Base-by-base conservation (phyloP, 139 green algal genomes). In the Raphidocelis subcapitata region DNA sequence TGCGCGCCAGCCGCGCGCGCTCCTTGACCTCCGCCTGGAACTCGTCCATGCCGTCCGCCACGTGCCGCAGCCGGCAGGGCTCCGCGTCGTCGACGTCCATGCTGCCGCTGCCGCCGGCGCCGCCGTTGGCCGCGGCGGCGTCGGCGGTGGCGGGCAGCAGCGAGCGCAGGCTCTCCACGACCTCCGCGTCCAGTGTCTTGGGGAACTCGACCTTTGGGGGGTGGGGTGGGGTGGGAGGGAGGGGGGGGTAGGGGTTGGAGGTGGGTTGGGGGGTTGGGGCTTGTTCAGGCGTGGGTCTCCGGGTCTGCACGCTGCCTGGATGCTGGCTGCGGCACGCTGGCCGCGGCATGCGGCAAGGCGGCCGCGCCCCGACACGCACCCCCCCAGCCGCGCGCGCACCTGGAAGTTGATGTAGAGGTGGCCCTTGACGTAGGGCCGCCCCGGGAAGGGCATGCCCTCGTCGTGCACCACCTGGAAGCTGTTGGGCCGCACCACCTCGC, bases 391-490 rank as follows among this genome's bases (percentile, higher is more conserved):
- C 41, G 14, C 23, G 47, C 69, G 36, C 49, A 85, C 87, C 26
- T 87, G 74, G 83, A 97, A 97, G 71, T 91, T 91, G 57, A 98
- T 86, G 77, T 98, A 98, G 60, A 98, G 72, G 85, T 97, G 97
- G 72, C 93, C 93, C 83, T 97, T 96, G 72, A 94, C 72, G 82
- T 91, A 98, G 23, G 96, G 93, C 28, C 87, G 83, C 29, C 87
- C 86, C 63, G 97, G 92, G 21, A 93, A 81, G 0, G 96, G 96
- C 96, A 99, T 99, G 73, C 96, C 96, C 84, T 99, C 96, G 33
- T 97, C 90, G 4, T 86, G 60, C 80, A 88, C 75, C 80, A 78
- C 85, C 88, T 85, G 84, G 73, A 89, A 97, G 51, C 75, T 82
- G 78, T 89, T 84, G n/a, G 95, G 95, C 84, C 94, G 97, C 80